Base-by-base conservation (phyloP, 2,329 filamentous ascomycete species). In the Penicillium sp. region DNA sequence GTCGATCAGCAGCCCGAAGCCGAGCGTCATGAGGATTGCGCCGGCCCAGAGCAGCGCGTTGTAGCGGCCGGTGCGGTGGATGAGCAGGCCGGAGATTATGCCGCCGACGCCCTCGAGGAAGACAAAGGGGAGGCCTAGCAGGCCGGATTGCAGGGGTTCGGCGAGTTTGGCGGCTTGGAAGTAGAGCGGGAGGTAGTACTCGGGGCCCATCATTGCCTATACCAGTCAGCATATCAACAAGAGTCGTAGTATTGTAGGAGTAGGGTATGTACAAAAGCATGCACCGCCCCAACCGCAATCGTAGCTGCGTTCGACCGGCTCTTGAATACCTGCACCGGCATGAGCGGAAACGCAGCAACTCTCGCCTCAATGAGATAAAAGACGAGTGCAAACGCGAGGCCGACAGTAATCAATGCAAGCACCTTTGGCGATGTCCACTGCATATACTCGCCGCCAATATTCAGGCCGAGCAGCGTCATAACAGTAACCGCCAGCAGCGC, bases 401-500 rank as follows among this genome's bases (percentile, higher is more conserved):
- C 52, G 28, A 54, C 42, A 3, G 47, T 33, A 6, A 54, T 47
- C n/a, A 54, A 11, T 12, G 38, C 28, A 81, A 70, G 90, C 86
- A 62, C 82, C 80, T 57, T 83, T 61, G 52, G 85, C 7, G 75
- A 79, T 58, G 70, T 69, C 80, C 80, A 83, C 0, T 78, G 73
- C 52, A 80, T 75, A 1, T 77, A 76, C 21, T 83, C 79, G 18
- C 87, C 88, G 12, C 88, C 88, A 52, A 87, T 84, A 61, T 89
- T 83, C 21, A 91, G 78, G 2, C 85, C 84, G 11, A 52, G 40
- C 14, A 52, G 49, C 21, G 38, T 43, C 49, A 90, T 89, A 47
- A 90, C 70, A 0, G 83, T 85, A 4, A 81, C 83, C 24, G 83
- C 83, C 6, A 89, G 77, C 59, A 91, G 81, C 2, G 81, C 75